Base-by-base conservation (phyloP, 1,284 basidiomycete genomes). In the Rhodotorula mucilaginosa region DNA sequence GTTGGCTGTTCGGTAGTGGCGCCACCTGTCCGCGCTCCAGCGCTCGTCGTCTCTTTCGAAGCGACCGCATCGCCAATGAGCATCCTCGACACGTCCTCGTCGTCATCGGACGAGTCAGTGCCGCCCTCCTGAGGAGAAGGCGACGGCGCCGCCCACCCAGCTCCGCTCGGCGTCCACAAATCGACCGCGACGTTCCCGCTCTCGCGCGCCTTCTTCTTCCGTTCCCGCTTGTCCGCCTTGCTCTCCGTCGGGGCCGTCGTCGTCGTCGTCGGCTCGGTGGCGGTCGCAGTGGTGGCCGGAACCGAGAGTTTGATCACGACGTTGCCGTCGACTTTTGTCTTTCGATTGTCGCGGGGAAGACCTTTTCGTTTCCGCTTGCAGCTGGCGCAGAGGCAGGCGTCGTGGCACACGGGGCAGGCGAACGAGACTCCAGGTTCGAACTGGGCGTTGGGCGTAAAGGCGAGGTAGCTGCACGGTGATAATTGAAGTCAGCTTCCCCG, bases 361-460 rank as follows among this genome's bases (percentile, higher is more conserved):
- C 48, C 31, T 21, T 31, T n/a, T 21, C 72, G 61, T 51, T 68
- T 67, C 16, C 60, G 61, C 39, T 67, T 64, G 63, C 72, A 70
- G 19, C 31, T 15, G 10, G 69, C 61, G 51, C 74, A 75, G 1
- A 48, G 47, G 60, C 74, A 75, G 1, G n/a, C 48, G 44, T 65
- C 65, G 3, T 39, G 58, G 48, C 74, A 75, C 18, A 72, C 65
- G 12, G 74, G 74, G 58, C 74, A 75, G 34, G 26, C 21, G 65
- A 75, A 73, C 5, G 19, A 31, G 2, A 29, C 23, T 12, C 51
- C 51, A 21, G 67, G 21, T 44, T 68, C 62, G 54, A 75, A 75
- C 19, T 19, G 19, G 21, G 29, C 31, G 21, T n/a, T 34, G 5
- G 70, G 65, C 15, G 62, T 67, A 19, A 18, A 58, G 56, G 64